phyloP scores from a whole-genome alignment of 140 eudicot species.

The Eryngium alpinum region DNA sequence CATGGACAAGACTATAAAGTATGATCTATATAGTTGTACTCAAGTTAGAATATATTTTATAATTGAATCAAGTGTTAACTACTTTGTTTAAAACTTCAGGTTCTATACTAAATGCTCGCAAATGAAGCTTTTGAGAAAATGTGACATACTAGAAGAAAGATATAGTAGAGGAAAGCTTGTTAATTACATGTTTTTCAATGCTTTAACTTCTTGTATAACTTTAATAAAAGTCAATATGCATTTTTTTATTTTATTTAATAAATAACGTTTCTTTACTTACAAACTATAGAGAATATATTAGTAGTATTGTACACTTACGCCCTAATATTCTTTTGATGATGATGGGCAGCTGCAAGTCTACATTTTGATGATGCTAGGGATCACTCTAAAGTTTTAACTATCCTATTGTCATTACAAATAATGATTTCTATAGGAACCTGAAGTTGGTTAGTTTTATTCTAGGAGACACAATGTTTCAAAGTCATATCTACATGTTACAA shows the following conservation, averaged over 20 bases:
- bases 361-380: no score
- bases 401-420: no score
- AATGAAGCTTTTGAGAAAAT: constrained; percentile 54
- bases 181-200: not conserved
- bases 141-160: constrained; percentile 57
- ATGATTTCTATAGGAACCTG: no score
- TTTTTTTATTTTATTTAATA: not conserved
- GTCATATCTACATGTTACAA: no score
- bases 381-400: no score
- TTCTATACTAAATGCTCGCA: constrained; percentile 60
- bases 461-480: no score
- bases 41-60: not conserved
- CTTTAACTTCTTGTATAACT: not conserved
- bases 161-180: constrained; percentile 22
- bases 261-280: not conserved
- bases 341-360: no score
- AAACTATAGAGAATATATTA: not conserved
- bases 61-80: not conserved
- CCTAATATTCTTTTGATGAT: no score
- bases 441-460: no score
- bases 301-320: no score
- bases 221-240: not conserved
- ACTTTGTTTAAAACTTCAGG: constrained; percentile 21
- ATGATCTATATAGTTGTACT: constrained; percentile 5
- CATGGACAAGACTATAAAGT: constrained; percentile 64